Base-by-base conservation (phyloP, 2,329 filamentous ascomycete genomes). In the Bimuria novae-zelandiae region DNA sequence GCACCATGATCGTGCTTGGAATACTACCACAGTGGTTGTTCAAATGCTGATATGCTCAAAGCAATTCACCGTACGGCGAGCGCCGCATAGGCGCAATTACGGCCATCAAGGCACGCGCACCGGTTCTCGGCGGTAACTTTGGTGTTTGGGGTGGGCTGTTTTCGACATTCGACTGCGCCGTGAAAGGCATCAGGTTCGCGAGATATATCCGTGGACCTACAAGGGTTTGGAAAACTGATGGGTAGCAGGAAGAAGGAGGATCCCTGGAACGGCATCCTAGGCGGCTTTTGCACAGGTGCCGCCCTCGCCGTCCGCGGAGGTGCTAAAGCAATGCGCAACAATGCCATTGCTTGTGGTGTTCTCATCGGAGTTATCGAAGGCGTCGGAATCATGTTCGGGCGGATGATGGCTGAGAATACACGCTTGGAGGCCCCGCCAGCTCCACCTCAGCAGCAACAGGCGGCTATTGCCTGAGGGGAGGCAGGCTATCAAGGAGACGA, bases 111-210 rank as follows among this genome's bases (percentile, higher is more conserved):
- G 92, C 93, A 72, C 89, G 93, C 70, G 93, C 93, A 36, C 93
- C 93, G 2, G 92, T 97, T 32, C 83, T 97, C 44, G 93, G 93
- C 70, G 93, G 93, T 69, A 97, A 97, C 81, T 97, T 97, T 67
- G 92, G 92, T 68, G 90, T 94, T 49, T 97, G 92, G 92, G 92
- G 93, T 70, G 93, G 93, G 63, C 80, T 97, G 54, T 97, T 97
- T 81, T 90, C 86, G 62, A 93, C 90, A 48, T 96, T 92, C 70
- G 93, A 97, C 78, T 97, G 93, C 79, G 89, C 92, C 16, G 89
- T 96, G 55, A 97, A 97, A 81, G 92, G 92, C 54, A 79, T 79
- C 45, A 52, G 53, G 49, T 55, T 27, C 40, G 49, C 35, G 25
- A 27, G 5, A 27, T 10, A 27, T 10, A 27, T 10, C 25, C 5